A percentile compares a stretch with the other conserved stretches of the same genome.
Conservation (phyloP, 352 stramenopile genomes). For the Pythium grandisporangium region DNA sequence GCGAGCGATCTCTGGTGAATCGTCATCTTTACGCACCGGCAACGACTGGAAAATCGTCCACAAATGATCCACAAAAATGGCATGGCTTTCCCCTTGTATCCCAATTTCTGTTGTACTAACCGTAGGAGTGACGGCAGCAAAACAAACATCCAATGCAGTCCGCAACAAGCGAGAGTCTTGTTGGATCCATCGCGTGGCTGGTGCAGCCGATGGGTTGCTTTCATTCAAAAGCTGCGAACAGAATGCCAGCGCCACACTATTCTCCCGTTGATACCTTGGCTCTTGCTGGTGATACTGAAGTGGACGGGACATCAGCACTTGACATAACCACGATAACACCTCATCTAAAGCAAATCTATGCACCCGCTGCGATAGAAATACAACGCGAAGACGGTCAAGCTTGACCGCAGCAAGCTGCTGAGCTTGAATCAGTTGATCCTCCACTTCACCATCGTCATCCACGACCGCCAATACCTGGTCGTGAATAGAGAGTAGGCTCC, state of each 20-base stretch:
- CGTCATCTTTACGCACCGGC: constrained; percentile 47
- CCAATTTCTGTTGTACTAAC: background rate
- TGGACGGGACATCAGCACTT: constrained; percentile 11
- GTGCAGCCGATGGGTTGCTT: constrained; percentile 44
- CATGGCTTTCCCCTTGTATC: constrained; percentile 4
- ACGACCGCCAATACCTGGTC: constrained; percentile 41
- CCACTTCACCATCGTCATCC: constrained; percentile 5
- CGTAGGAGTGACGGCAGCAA: constrained; percentile 7
- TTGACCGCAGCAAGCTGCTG: background rate
- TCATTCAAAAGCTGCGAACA: constrained; percentile 46
- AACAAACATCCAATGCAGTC: constrained; percentile 48
- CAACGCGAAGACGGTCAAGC: constrained; percentile 31
- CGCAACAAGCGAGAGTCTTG: constrained; percentile 35
- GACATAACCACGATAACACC: constrained; percentile 34
- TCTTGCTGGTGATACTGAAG: too few species aligned
- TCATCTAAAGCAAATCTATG: constrained; percentile 37
- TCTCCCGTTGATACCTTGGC: too few species aligned
- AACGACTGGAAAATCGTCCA: constrained; percentile 71
- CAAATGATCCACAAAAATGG: constrained; percentile 37
- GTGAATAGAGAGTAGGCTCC: constrained; percentile 38
- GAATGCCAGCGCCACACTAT: constrained; percentile 26
- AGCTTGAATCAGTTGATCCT: too few species aligned
- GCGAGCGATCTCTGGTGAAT: constrained; percentile 34
- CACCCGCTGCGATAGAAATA: constrained; percentile 36
- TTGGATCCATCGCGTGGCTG: constrained; percentile 47